Percentiles rank a stretch among this genome's conserved stretches.
phyloP scores from a whole-genome alignment of 495 filamentous ascomycete species.

The Trichoderma gamsii region DNA sequence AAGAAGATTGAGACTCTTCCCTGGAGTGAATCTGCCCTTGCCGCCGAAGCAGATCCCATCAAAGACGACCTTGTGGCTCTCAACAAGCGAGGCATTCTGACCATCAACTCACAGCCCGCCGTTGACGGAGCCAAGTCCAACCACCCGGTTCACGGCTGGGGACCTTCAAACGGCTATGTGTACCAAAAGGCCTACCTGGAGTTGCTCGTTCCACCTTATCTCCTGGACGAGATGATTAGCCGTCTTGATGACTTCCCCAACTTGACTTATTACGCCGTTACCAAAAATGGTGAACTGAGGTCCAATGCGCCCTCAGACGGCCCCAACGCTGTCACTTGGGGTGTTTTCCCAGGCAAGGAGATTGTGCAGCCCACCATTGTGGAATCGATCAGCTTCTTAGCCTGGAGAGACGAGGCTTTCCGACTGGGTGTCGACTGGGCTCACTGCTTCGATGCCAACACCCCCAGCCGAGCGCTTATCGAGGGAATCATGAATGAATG shows the following conservation, averaged over 20 bases:
- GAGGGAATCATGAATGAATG: slow-evolving; percentile 79
- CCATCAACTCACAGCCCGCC: slow-evolving; percentile 96
- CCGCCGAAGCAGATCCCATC: slow-evolving; percentile 71
- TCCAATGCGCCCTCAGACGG: slow-evolving; percentile 81
- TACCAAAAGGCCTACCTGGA: slow-evolving; percentile 99
- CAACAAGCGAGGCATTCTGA: slow-evolving; percentile 81
- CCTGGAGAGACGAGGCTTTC: slow-evolving; percentile 98
- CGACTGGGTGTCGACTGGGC: slow-evolving; percentile 90
- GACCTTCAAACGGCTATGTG: slow-evolving; percentile 88
- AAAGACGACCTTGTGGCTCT: slow-evolving; percentile 68
- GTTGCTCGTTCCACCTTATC: slow-evolving; percentile 70
- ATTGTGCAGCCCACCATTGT: slow-evolving; percentile 99
- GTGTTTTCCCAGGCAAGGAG: slow-evolving; percentile 96
- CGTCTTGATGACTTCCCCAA: slow-evolving; percentile 74
- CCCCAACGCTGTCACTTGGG: slow-evolving; percentile 97
- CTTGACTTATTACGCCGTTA: slow-evolving; percentile 89
- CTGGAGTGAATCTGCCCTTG: slow-evolving; percentile 89
- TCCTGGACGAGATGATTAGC: slow-evolving; percentile 70
- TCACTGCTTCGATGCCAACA: slow-evolving; percentile 72
- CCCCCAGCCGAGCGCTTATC: slow-evolving; percentile 77
- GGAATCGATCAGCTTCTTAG: slow-evolving; percentile 93
- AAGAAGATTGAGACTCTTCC: slow-evolving; percentile 77
- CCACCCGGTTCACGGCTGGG: slow-evolving; percentile 87
- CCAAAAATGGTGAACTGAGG: slow-evolving; percentile 67
- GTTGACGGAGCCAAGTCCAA: slow-evolving; percentile 88